Base-by-base conservation (phyloP, 106 monocot genomes). In the Chionographis japonica region DNA sequence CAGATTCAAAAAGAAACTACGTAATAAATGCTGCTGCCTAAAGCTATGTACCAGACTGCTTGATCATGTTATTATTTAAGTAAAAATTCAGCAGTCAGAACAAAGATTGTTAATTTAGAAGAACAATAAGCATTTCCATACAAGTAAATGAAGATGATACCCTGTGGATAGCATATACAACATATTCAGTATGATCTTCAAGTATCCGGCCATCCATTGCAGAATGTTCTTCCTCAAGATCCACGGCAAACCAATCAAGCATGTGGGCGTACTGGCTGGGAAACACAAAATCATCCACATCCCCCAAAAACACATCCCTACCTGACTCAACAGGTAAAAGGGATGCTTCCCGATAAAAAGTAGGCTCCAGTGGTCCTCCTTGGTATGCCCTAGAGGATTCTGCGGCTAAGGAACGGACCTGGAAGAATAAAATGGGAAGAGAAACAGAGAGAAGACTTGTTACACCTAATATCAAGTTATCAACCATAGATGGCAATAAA, bases 141-240 rank as follows among this genome's bases (percentile, higher is more conserved):
- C n/a, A 16, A 46, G 15, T 5, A 71, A 61, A 50, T 16, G 16
- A 63, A 75, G 75, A 8, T 16, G 18, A 49, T 95, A 92, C 97
- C 87, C 83, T 78, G 71, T 93, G 92, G 35, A 98, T 93, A 17
- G 92, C 86, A 81, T 85, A 83, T 6, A 98, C 97, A 61, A 98
- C 92, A 83, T 98, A 98, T 81, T 98, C 87, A 56, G 92, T 83
- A 67, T 98, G 97, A 77, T 98, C 92, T 75, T 92, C 80, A 70
- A 98, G 86, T 75, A 98, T 93, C 37, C 69, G 83, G 58, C 97
- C 89, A 79, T 98, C 97, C 90, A 98, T 85, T 62, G 97, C 97
- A 38, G 97, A 98, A 74, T 93, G 97, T 77, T 98, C 92, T 40
- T 85, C 97, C 76, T 92, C 97, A 61, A 93, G 87, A 81, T 98